A percentile compares a stretch with the other conserved stretches of the same genome.
Evolutionary conservation across 2,329 filamentous ascomycete species (phyloP).

Genomic region (Epichloe typhina): DNA sequence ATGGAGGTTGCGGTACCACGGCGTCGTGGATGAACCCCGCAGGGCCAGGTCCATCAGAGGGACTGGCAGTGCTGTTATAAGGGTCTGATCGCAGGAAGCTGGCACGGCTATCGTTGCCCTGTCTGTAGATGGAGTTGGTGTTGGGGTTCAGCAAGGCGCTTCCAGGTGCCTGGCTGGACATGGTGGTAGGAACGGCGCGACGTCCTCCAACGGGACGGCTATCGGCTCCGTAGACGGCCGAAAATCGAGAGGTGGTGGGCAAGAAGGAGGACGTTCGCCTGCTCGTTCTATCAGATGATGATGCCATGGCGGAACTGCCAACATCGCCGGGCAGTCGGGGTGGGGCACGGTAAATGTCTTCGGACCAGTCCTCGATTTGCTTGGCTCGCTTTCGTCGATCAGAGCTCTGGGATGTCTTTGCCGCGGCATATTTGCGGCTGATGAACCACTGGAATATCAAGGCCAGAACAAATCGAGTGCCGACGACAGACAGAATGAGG

Average conservation of each 20-base stretch:
- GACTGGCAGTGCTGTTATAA: constrained; percentile 38
- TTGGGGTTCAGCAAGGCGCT: constrained; percentile 47
- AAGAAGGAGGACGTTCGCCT: constrained; percentile 77
- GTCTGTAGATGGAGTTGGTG: constrained; percentile 58
- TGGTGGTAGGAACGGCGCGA: constrained; percentile 64
- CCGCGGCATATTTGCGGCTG: constrained; percentile 69
- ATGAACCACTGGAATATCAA: constrained; percentile 95
- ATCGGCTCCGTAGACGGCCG: constrained; percentile 73
- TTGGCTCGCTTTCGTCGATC: constrained; percentile 74
- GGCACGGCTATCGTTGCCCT: constrained; percentile 46
- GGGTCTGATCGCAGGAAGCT: constrained; percentile 53
- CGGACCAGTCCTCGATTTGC: constrained; percentile 95
- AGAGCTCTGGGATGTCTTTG: constrained; percentile 70
- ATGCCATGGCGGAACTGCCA: constrained; percentile 47
- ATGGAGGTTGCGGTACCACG: constrained; percentile 89
- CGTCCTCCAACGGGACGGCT: constrained; percentile 32
- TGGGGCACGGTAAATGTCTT: constrained; percentile 91
- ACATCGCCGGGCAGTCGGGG: constrained; percentile 67
- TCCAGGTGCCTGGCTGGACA: constrained; percentile 77
- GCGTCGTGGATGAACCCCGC: constrained; percentile 93
- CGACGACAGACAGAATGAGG: constrained; percentile 83
- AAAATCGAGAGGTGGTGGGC: constrained; percentile 89
- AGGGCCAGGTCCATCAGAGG: constrained; percentile 61
- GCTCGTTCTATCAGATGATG: constrained; percentile 56
- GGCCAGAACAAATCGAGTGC: constrained; percentile 76